phyloP scores from a whole-genome alignment of 306 rosid species.

The Sicyos baderoa region DNA sequence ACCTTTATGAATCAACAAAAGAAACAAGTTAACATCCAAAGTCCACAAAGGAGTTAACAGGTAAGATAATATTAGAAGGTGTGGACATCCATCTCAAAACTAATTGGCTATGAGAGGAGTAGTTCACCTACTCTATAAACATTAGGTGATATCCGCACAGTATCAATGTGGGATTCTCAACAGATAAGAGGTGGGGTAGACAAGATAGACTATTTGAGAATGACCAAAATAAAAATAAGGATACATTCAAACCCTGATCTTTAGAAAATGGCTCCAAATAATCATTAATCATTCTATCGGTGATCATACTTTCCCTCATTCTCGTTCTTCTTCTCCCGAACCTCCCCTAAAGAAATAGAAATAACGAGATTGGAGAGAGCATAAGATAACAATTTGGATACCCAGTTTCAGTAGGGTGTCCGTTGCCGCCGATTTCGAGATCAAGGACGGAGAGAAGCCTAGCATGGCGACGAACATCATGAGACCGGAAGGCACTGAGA shows the following conservation, averaged over 20 bases:
- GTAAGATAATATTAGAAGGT: too few species aligned
- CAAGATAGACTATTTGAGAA: not conserved
- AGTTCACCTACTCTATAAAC: too few species aligned
- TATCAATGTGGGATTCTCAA: too few species aligned
- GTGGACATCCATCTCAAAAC: too few species aligned
- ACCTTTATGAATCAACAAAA: slow-evolving; percentile 36
- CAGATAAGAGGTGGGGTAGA: not conserved
- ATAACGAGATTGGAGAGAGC: not conserved
- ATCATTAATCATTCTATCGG: too few species aligned
- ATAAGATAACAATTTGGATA: not conserved
- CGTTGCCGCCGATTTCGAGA: slow-evolving; percentile 74
- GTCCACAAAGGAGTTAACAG: slow-evolving; percentile 6
- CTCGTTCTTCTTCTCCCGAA: too few species aligned
- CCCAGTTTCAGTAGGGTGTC: slow-evolving; percentile 67
- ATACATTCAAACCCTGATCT: not conserved
- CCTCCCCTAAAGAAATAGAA: too few species aligned
- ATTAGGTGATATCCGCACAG: too few species aligned
- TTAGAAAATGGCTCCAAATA: not conserved
- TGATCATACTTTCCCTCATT: too few species aligned
- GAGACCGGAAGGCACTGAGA: slow-evolving; percentile 42
- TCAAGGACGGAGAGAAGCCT: slow-evolving; percentile 67
- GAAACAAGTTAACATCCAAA: slow-evolving; percentile 17
- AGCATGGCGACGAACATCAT: slow-evolving; percentile 59
- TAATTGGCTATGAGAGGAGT: too few species aligned
- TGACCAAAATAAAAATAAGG: too few species aligned